Conservation (phyloP, 2,329 filamentous ascomycete genomes). For the Blumeria graminis region DNA sequence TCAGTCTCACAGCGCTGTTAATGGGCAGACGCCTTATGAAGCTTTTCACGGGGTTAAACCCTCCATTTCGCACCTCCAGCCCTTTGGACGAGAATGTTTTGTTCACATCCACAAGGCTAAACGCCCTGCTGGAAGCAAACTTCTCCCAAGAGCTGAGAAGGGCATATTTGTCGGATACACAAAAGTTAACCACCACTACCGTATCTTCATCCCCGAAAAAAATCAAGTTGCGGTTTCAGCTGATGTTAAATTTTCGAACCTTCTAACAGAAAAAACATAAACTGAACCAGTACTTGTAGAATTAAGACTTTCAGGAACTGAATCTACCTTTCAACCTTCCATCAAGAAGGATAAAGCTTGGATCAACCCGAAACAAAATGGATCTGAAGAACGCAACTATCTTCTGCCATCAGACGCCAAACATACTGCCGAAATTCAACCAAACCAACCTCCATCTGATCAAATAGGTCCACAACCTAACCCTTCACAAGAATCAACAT, state of each 20-base stretch:
- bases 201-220: not conserved
- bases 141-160: not conserved
- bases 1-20: conserved; percentile 1
- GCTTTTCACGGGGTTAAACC: not conserved
- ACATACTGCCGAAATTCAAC: not conserved
- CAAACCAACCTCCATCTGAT: not conserved
- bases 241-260: not conserved
- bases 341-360: not conserved
- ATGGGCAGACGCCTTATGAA: not conserved
- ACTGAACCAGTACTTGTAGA: too few species aligned
- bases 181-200: not conserved
- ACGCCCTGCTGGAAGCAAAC: not conserved
- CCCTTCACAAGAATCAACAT: not conserved
- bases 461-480: not conserved
- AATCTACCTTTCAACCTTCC: not conserved
- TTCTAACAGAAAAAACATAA: too few species aligned
- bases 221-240: not conserved
- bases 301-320: too few species aligned
- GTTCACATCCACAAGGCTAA: not conserved
- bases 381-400: not conserved
- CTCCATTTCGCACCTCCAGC: not conserved
- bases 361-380: not conserved
- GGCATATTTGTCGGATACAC: not conserved
- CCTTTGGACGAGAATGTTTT: not conserved
- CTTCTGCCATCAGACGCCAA: not conserved